A percentile compares a stretch with the other conserved stretches of the same genome.
Conservation (phyloP, 495 filamentous ascomycete species). For the Trichoderma orchidacearum region DNA sequence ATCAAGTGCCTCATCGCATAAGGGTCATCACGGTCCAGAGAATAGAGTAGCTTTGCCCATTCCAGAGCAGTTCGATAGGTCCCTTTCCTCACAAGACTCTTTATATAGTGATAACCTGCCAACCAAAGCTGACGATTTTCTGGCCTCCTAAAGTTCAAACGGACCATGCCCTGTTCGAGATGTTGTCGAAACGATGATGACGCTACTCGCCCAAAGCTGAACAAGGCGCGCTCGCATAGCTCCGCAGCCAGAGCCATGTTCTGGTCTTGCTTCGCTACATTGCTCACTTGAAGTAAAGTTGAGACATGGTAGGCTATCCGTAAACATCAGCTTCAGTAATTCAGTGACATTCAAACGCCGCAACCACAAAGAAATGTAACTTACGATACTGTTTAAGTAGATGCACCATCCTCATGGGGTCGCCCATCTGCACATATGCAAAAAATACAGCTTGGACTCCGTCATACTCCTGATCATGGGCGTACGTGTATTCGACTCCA, state of each 20-base stretch:
- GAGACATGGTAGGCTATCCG: constrained; percentile 68
- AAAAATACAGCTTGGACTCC: constrained; percentile 65
- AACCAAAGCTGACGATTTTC: constrained; percentile 93
- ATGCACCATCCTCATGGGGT: constrained; percentile 48
- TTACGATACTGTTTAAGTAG: constrained; percentile 30
- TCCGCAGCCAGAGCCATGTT: constrained; percentile 78
- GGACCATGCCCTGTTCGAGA: constrained; percentile 65
- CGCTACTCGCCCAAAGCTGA: constrained; percentile 77
- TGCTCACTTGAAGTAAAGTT: constrained; percentile 82
- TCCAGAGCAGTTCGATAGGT: constrained; percentile 87
- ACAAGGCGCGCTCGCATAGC: constrained; percentile 80
- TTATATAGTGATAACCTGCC: constrained; percentile 76
- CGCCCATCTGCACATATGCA: constrained; percentile 64
- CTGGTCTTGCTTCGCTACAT: constrained; percentile 77
- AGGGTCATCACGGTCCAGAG: constrained; percentile 67
- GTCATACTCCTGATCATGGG: constrained; percentile 66
- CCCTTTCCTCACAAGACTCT: constrained; percentile 72
- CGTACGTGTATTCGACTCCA: constrained; percentile 50
- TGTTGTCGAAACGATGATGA: constrained; percentile 64
- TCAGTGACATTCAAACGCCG: no score
- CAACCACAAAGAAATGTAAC: no score
- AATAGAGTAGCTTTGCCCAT: constrained; percentile 76
- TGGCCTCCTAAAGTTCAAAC: constrained; percentile 60
- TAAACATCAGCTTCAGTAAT: constrained; percentile 3
- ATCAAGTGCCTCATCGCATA: constrained; percentile 67